Percentiles rank a stretch among this genome's conserved stretches.
Conservation (phyloP, 371 early-diverging fungal species). For the Mortierella sp. region DNA sequence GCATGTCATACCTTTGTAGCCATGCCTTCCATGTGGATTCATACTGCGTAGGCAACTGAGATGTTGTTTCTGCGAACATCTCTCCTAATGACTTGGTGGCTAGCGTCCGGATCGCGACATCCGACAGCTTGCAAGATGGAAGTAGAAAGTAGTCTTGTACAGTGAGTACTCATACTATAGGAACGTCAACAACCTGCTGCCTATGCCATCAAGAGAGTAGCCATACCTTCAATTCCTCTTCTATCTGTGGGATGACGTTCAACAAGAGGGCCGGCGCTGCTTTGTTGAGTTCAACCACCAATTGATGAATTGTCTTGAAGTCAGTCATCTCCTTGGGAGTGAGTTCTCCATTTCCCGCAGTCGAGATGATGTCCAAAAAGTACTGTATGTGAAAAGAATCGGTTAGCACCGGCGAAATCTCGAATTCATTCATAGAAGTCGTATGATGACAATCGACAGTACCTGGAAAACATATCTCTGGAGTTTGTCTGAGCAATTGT, state of each 20-base stretch:
- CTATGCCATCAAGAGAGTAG: neutral
- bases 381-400: slow-evolving; percentile 58
- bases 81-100: slow-evolving; percentile 85
- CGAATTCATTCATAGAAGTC: neutral
- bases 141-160: neutral
- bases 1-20: slow-evolving; percentile 71
- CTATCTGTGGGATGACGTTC: slow-evolving; percentile 94
- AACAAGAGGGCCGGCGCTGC: slow-evolving; percentile 81
- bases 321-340: slow-evolving; percentile 67
- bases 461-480: slow-evolving; percentile 93
- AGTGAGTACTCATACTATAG: neutral
- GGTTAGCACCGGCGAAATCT: neutral
- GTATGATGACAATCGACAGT: neutral
- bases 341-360: slow-evolving; percentile 48
- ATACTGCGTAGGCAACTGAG: slow-evolving; percentile 76
- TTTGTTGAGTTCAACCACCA: slow-evolving; percentile 83
- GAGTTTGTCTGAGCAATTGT: slow-evolving; percentile 75
- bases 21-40: slow-evolving; percentile 90
- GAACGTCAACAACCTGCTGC: neutral
- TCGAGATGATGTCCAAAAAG: slow-evolving; percentile 63
- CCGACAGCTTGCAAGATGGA: slow-evolving; percentile 8
- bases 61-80: slow-evolving; percentile 83
- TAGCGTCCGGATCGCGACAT: slow-evolving; percentile 75
- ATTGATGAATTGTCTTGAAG: slow-evolving; percentile 76
- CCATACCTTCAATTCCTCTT: slow-evolving; percentile 86